These are phyloP conservation scores for Posidonia australis DNA, from an alignment of 106 monocot species.

Conservation along the genomic window DNA sequence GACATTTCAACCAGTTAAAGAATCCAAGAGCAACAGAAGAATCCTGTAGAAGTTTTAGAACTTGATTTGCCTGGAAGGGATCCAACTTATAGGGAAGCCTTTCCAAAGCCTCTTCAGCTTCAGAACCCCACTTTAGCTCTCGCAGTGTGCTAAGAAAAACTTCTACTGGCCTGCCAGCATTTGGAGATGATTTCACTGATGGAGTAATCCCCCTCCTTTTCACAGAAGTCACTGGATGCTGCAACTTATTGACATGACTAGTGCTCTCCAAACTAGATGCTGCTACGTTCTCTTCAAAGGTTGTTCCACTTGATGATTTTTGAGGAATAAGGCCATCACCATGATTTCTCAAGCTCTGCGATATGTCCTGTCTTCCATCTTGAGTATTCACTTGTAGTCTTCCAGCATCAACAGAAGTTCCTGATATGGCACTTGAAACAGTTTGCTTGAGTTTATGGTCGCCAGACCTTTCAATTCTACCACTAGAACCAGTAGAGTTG, in stretches of 20 bases:
- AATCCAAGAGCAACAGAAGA: conserved; percentile 73
- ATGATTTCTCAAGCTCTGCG: not conserved
- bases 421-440: not conserved
- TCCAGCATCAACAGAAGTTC: not conserved
- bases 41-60: conserved; percentile 68
- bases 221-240: conserved; percentile 12
- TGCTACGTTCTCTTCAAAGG: conserved; percentile 4
- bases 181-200: conserved; percentile 14
- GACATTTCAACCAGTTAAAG: conserved; percentile 83
- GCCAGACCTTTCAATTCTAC: conserved; percentile 2
- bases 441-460: not conserved
- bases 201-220: conserved; percentile 13
- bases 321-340: conserved; percentile 5
- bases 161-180: conserved; percentile 35
- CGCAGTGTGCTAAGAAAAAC: conserved; percentile 47
- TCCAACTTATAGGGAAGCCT: conserved; percentile 55
- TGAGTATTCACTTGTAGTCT: not conserved
- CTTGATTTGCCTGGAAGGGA: conserved; percentile 86
- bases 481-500: not conserved
- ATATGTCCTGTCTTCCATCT: not conserved
- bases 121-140: conserved; percentile 62
- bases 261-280: not conserved
- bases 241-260: conserved; percentile 26
- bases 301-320: conserved; percentile 6
- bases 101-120: conserved; percentile 37